Base-by-base conservation (phyloP, 2,329 filamentous ascomycete species). In the Penicillium verrucosum region DNA sequence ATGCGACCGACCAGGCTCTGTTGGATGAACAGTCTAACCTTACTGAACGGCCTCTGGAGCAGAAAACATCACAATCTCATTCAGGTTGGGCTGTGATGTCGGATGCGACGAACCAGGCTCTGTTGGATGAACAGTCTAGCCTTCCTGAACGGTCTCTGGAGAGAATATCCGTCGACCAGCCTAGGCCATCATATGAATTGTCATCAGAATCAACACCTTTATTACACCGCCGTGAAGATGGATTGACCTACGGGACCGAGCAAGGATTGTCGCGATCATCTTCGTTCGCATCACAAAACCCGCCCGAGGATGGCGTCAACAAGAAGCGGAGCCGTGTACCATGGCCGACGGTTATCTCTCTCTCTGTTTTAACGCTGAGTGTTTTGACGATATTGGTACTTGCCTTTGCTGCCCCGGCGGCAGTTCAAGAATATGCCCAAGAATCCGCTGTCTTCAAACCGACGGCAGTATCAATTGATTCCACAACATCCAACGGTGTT, bases 341-440 rank as follows among this genome's bases (percentile, higher is more conserved):
- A 77, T 96, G 90, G 90, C 88, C 90, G 9, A 93, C 89, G 37
- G 79, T 91, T 32, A 80, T 95, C 37, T 88, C 92, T 30, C 84
- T 96, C 59, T 64, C 81, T 1, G 56, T 88, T 2, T 76, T 97
- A 9, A 88, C 82, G 47, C 63, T 84, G 1, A 67, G 86, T 7
- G 80, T 88, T 6, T 66, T 93, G 23, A 71, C 81, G 29, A 90
- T 96, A 64, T 86, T 97, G 57, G 75, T 89, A 16, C 78, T 93
- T 54, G 90, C 87, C 16, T 96, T 96, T 75, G 83, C 96, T 52
- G 84, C 89, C 0, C 92, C 93, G 2, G 86, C 88, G 16, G 85
- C 88, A 8, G 85, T 96, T 11, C 86, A 96, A 74, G 84, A 90
- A 70, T 99, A 99, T 74, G 90, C 89, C 47, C 88, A 93, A 74